Conservation (phyloP, 345 rosid genomes). For the Fremontodendron californicum region DNA sequence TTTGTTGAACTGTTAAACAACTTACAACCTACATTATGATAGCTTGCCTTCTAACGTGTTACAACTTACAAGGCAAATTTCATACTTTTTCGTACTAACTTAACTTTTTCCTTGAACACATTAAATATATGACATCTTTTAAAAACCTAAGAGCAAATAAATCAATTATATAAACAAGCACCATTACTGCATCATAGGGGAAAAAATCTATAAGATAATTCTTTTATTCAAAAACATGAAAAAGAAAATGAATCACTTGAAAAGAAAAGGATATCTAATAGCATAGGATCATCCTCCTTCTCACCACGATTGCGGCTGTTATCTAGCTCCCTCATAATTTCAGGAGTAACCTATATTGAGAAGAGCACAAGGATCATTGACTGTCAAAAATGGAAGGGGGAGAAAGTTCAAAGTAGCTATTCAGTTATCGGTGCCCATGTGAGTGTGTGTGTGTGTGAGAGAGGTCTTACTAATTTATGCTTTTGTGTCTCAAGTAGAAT, state of each 20-base stretch:
- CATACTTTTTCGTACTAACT: not conserved
- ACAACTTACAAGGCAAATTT: not conserved
- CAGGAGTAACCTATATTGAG: conserved; percentile 70
- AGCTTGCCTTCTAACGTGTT: not conserved
- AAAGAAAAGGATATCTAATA: conserved; percentile 65
- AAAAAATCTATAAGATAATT: not conserved
- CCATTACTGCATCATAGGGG: not conserved
- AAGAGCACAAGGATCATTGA: not conserved
- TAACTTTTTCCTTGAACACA: not conserved
- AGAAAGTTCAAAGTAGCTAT: not conserved
- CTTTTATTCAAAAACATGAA: not conserved
- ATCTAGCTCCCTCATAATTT: conserved; percentile 70
- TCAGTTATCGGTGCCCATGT: not conserved
- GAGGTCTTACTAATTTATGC: conserved; percentile 63
- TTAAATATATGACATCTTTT: not conserved
- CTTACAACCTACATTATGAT: not conserved
- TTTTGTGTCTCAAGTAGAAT: conserved; percentile 57
- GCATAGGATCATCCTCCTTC: conserved; percentile 67
- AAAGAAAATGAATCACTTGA: not conserved
- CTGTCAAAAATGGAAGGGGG: not conserved
- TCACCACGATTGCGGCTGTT: conserved; percentile 85
- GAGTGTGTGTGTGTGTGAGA: not conserved
- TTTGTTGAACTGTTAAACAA: not conserved
- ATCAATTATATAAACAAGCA: not conserved
- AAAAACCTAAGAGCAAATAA: not conserved